Conservation (phyloP, 345 rosid species). For the Isatis tinctoria region DNA sequence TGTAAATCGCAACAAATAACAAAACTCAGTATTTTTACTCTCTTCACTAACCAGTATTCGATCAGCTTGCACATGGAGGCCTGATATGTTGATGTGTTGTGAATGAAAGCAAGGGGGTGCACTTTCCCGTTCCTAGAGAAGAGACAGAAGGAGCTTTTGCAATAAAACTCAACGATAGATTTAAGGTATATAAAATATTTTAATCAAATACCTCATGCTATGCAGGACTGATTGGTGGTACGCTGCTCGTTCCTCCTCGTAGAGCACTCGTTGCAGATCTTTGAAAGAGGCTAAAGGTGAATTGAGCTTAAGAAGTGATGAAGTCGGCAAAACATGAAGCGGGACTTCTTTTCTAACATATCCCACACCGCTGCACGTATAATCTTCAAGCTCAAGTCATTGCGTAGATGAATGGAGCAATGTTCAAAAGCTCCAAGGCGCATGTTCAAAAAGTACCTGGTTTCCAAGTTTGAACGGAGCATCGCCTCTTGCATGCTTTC, state of each 20-base stretch:
- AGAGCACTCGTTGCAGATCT: slow-evolving; percentile 84
- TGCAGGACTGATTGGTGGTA: slow-evolving; percentile 75
- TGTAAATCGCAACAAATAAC: slow-evolving; percentile 1
- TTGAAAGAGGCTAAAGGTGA: slow-evolving; percentile 73
- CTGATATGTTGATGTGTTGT: slow-evolving; percentile 93
- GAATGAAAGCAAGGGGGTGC: slow-evolving; percentile 86
- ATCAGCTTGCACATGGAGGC: slow-evolving; percentile 96
- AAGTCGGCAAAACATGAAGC: slow-evolving; percentile 68
- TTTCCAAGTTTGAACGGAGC: slow-evolving; percentile 91
- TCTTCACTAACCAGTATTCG: slow-evolving; percentile 75
- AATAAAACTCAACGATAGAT: slow-evolving; percentile 12
- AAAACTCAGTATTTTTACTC: background rate
- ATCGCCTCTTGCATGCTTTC: slow-evolving; percentile 98
- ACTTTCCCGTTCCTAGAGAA: slow-evolving; percentile 61
- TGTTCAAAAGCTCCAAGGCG: background rate
- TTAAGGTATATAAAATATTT: background rate
- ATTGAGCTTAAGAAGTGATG: slow-evolving; percentile 66
- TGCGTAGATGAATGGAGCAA: background rate
- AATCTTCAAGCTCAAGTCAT: slow-evolving; percentile 17
- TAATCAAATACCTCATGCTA: slow-evolving; percentile 51
- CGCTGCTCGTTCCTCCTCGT: slow-evolving; percentile 83
- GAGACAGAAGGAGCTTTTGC: slow-evolving; percentile 6
- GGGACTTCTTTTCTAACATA: slow-evolving; percentile 86
- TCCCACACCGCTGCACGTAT: slow-evolving; percentile 66
- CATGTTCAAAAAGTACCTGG: slow-evolving; percentile 53